These are phyloP conservation scores for Annona cherimola DNA, from an alignment of 164 flowering plant genomes.

Conservation along the genomic window DNA sequence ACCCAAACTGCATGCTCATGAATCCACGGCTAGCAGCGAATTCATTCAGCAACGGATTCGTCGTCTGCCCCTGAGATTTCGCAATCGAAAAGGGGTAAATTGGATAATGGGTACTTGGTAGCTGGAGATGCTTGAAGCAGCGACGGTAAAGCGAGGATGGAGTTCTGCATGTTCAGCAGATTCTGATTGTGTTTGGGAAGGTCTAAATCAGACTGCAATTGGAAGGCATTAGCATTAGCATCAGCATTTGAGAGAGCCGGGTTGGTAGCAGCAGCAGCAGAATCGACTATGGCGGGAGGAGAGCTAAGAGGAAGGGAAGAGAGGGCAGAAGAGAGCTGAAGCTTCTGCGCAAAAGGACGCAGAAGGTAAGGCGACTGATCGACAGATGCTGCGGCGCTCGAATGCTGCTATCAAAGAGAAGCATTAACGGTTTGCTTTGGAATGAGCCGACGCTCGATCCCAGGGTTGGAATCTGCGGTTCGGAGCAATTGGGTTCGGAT, in stretches of 20 bases:
- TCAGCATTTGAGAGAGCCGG: neutral
- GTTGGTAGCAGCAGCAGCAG: slow-evolving; percentile 7
- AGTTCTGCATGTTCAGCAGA: slow-evolving; percentile 33
- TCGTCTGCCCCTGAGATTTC: slow-evolving; percentile 9
- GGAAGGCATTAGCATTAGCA: slow-evolving; percentile 8
- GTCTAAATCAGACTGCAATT: slow-evolving; percentile 25
- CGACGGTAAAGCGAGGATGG: slow-evolving; percentile 37
- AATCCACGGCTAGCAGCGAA: slow-evolving; percentile 10
- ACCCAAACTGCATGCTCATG: slow-evolving; percentile 12
- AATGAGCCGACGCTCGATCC: slow-evolving; percentile 6
- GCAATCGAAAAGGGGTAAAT: slow-evolving; percentile 11
- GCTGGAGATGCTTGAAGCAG: slow-evolving; percentile 7
- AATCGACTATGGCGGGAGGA: slow-evolving; percentile 15
- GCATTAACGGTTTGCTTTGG: slow-evolving; percentile 3
- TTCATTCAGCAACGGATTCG: slow-evolving; percentile 8
- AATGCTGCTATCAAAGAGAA: neutral
- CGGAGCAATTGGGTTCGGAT: too few species aligned
- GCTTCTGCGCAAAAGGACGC: slow-evolving; percentile 47
- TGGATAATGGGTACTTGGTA: slow-evolving; percentile 11
- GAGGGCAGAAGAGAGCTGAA: slow-evolving; percentile 14
- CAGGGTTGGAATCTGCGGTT: slow-evolving; percentile 8
- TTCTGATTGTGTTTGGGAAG: slow-evolving; percentile 20
- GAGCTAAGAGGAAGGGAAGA: neutral
- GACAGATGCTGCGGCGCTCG: neutral
- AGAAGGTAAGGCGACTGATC: slow-evolving; percentile 33